These are phyloP conservation scores for Zygosaccharomyces bailii DNA, from an alignment of 805 yeast genomes.

Conservation along the genomic window DNA sequence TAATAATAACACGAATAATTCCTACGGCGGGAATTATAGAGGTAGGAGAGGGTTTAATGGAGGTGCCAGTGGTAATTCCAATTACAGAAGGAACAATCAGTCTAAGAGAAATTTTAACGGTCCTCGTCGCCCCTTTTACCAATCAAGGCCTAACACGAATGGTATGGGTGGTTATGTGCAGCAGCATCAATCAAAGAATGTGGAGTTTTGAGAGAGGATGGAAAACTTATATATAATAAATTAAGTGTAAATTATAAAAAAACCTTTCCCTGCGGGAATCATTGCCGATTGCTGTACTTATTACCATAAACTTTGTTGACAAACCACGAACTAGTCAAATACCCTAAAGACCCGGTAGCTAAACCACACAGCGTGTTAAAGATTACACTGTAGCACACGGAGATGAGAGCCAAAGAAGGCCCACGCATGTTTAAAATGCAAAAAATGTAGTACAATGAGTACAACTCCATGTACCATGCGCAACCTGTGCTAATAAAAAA, in stretches of 20 bases:
- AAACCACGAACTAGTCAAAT: conserved; percentile 62
- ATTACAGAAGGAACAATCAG: conserved; percentile 34
- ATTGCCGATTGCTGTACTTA: conserved; percentile 10
- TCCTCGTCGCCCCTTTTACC: conserved; percentile 11
- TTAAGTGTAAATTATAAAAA: conserved; percentile 5
- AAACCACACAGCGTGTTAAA: conserved; percentile 60
- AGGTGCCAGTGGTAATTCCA: conserved; percentile 36
- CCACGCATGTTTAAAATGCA: conserved; percentile 59
- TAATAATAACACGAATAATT: conserved; percentile 42
- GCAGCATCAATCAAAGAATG: conserved; percentile 22
- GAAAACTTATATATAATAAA: conserved; percentile 1
- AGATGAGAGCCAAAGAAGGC: conserved; percentile 62
- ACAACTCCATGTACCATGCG: conserved; percentile 65
- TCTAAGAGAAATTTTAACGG: conserved; percentile 30
- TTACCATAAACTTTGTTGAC: conserved; percentile 42
- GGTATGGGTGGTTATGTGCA: conserved; percentile 36
- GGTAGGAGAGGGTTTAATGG: conserved; percentile 24
- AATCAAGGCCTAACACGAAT: conserved; percentile 17
- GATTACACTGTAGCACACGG: conserved; percentile 67
- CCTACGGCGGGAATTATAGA: conserved; percentile 31
- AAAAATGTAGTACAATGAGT: conserved; percentile 64
- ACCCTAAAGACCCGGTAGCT: conserved; percentile 73
- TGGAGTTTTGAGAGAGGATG: conserved; percentile 11
- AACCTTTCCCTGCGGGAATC: neutral
- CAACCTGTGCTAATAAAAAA: conserved; percentile 68